phyloP scores from a whole-genome alignment of 192 early-diverging fungal species.

The Entomortierella chlamydospora region DNA sequence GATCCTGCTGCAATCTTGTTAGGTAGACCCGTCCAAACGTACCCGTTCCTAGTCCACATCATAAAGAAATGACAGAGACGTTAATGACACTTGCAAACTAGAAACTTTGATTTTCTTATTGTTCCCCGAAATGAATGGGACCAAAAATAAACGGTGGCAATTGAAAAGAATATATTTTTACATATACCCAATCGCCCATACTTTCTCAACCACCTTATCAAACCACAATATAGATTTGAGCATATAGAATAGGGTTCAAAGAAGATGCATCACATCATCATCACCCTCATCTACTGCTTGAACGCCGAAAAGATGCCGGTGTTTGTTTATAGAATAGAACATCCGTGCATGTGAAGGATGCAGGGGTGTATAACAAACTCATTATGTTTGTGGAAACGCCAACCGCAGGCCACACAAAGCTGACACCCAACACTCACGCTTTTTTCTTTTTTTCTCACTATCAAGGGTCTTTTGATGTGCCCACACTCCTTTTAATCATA shows the following conservation, averaged over 20 bases:
- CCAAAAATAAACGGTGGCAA: no score
- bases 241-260: no score
- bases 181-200: no score
- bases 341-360: background rate
- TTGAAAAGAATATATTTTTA: no score
- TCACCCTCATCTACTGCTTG: no score
- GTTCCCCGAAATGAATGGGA: no score
- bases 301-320: background rate
- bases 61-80: background rate
- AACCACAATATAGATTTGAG: slow-evolving; percentile 3
- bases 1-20: slow-evolving; percentile 72
- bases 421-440: no score
- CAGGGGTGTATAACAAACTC: background rate
- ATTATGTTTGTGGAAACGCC: background rate
- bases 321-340: background rate
- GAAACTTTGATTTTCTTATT: no score
- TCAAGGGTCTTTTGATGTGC: background rate
- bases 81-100: background rate
- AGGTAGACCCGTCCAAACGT: slow-evolving; percentile 97
- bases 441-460: background rate
- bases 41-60: slow-evolving; percentile 81
- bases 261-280: no score
- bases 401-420: background rate
- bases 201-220: slow-evolving; percentile 1
- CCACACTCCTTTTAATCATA: background rate